Evolutionary conservation across 768 basidiomycete species (phyloP).

Genomic region (Butyriboletus loyo): DNA sequence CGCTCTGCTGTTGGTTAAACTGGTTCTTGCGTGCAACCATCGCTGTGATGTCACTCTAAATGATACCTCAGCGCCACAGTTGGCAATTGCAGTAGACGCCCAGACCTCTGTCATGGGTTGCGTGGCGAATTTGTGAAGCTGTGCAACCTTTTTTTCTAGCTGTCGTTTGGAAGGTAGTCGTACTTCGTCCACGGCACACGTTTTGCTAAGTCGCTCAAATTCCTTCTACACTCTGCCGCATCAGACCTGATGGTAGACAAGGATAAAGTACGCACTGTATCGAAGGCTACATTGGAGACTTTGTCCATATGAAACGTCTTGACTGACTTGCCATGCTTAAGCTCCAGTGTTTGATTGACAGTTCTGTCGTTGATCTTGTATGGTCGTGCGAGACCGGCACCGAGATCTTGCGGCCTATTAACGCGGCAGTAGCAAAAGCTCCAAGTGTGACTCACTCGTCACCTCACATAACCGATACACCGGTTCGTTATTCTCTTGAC

Average conservation of each 20-base stretch:
- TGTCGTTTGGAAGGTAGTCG: slow-evolving; percentile 66
- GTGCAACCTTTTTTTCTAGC: slow-evolving; percentile 61
- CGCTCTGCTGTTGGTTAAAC: slow-evolving; percentile 34
- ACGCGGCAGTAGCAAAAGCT: not conserved
- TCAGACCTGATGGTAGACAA: slow-evolving; percentile 8
- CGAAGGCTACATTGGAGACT: slow-evolving; percentile 73
- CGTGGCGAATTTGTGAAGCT: slow-evolving; percentile 55
- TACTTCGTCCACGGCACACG: slow-evolving; percentile 48
- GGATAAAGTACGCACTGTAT: slow-evolving; percentile 45
- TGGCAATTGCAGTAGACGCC: slow-evolving; percentile 5
- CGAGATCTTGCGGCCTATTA: slow-evolving; percentile 42
- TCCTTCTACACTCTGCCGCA: slow-evolving; percentile 52
- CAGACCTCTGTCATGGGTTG: slow-evolving; percentile 79
- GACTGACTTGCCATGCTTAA: slow-evolving; percentile 72
- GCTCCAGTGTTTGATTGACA: slow-evolving; percentile 65
- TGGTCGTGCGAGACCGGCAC: slow-evolving; percentile 51
- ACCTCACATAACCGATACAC: slow-evolving; percentile 86
- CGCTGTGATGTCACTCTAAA: slow-evolving; percentile 76
- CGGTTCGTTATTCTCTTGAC: slow-evolving; percentile 50
- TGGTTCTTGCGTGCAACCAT: slow-evolving; percentile 70
- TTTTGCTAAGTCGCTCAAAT: slow-evolving; percentile 55
- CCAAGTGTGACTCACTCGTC: slow-evolving; percentile 49
- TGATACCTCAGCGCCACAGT: slow-evolving; percentile 6
- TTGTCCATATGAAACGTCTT: slow-evolving; percentile 75
- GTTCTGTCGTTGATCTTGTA: slow-evolving; percentile 68